Evolutionary conservation across 1,284 basidiomycete genomes (phyloP).

Genomic region (Irpex lacteus): DNA sequence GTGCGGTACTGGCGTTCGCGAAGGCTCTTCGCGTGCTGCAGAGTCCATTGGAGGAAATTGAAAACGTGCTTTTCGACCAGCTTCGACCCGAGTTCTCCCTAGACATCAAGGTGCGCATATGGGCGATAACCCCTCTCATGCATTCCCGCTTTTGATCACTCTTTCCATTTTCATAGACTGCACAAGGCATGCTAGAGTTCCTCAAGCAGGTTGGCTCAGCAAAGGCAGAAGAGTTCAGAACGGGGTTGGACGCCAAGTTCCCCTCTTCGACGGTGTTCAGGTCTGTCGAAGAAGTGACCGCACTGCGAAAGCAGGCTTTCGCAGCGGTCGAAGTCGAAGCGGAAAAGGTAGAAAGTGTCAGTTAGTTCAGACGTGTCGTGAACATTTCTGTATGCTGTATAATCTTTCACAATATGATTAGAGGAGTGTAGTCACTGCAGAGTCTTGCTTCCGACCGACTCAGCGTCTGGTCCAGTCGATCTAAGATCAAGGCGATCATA

Average conservation of each 20-base stretch:
- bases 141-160: neutral
- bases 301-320: constrained; percentile 25
- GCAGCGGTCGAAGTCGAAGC: constrained; percentile 12
- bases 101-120: constrained; percentile 49
- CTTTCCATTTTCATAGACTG: constrained; percentile 36
- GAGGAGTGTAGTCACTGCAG: neutral
- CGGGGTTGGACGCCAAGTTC: constrained; percentile 50
- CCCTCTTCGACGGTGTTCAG: constrained; percentile 66
- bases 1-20: constrained; percentile 61
- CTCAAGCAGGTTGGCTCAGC: constrained; percentile 47
- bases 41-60: constrained; percentile 54
- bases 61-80: constrained; percentile 53
- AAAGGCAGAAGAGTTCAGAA: constrained; percentile 56
- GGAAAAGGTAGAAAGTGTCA: constrained; percentile 9
- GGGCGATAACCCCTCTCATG: neutral
- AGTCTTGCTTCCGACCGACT: too few species aligned
- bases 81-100: constrained; percentile 45
- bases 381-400: neutral
- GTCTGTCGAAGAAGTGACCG: constrained; percentile 42
- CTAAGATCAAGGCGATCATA: too few species aligned
- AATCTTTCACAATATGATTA: neutral
- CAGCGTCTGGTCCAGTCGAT: too few species aligned
- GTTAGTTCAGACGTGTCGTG: neutral
- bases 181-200: constrained; percentile 43
- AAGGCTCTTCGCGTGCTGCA: constrained; percentile 47